Base-by-base conservation (phyloP, 306 rosid genomes). In the Castanopsis chinensis region DNA sequence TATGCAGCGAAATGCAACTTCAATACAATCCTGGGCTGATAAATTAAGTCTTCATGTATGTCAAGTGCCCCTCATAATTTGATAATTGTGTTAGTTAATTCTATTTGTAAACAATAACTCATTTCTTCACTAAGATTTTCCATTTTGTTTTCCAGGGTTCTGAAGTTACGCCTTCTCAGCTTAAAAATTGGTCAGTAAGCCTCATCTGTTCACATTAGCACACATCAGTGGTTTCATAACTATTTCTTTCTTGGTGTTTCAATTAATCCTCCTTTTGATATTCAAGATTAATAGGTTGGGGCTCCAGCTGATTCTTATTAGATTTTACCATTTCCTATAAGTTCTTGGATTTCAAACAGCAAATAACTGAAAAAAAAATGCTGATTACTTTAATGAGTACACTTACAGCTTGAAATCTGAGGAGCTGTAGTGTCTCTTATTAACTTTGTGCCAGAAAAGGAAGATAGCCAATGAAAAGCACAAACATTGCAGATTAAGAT, bases 1-100 rank as follows among this genome's bases (percentile, higher is more conserved):
- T 67, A 92, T 95, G 98, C 99, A 95, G 77, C 86, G 99, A 68
- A 89, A 91, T 80, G 85, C 97, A 64, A 79, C 89, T 80, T 86
- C 72, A 32, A 85, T 95, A 77, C 94, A 87, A 78, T 79, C 86
- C 25, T 95, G 97, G 98, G 97, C 98, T 25, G 97, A 90, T 72
- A 87, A 87, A 92, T 84, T 95, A 82, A 85, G 93, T 82, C 17
- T 4, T 78, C 85, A 91, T 82, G 98, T 95, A 90, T 32, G 99
- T 86, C 35, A 68, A 74, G 74, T 61, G 85, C 74, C 25, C 71
- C 81, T 72, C 74, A 32, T 52, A 75, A 41, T 67, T 76, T 43
- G 15, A 53, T 81, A 18, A 73, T 9, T 30, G 17, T 45, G 18
- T 13, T 28, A 74, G 74, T 82, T 33, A 72, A 30, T 79, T 73